Conservation (phyloP, 176 grass and related monocot genomes). For the Bromus sterilis region DNA sequence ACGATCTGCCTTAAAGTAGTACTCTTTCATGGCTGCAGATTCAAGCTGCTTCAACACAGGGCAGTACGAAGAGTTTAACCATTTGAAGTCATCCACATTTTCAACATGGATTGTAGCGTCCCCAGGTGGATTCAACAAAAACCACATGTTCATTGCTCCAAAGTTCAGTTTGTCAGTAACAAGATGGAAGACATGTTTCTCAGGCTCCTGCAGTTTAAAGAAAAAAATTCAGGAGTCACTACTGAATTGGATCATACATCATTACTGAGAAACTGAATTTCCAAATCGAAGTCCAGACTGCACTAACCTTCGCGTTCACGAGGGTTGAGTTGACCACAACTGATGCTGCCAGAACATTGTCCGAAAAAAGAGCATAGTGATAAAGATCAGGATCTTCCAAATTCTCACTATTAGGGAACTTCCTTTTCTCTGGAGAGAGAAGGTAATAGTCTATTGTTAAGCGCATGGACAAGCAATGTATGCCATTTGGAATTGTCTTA, state of each 20-base stretch:
- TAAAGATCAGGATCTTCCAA: conserved; percentile 58
- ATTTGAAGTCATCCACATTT: conserved; percentile 69
- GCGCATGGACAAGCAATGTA: conserved; percentile 62
- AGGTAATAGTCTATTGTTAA: conserved; percentile 62
- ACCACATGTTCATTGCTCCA: conserved; percentile 71
- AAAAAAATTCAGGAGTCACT: not conserved
- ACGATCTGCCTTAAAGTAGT: conserved; percentile 55
- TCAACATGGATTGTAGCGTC: conserved; percentile 59
- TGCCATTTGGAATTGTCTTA: conserved; percentile 68
- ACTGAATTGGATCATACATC: not conserved
- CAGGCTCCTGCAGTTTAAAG: conserved; percentile 44
- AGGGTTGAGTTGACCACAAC: conserved; percentile 65
- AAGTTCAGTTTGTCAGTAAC: conserved; percentile 71
- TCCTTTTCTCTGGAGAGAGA: conserved; percentile 54
- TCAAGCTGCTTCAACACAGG: conserved; percentile 54
- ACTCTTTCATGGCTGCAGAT: conserved; percentile 53
- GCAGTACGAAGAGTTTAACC: conserved; percentile 62
- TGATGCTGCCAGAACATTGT: conserved; percentile 71
- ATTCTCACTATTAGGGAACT: conserved; percentile 53
- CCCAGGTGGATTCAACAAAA: conserved; percentile 59
- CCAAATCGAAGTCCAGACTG: not conserved
- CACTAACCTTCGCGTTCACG: conserved; percentile 52
- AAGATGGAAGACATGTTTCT: conserved; percentile 70
- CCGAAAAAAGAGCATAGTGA: conserved; percentile 62
- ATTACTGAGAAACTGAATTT: not conserved